Conservation (phyloP, 108 stramenopile species). For the Cyclotella atomus region DNA sequence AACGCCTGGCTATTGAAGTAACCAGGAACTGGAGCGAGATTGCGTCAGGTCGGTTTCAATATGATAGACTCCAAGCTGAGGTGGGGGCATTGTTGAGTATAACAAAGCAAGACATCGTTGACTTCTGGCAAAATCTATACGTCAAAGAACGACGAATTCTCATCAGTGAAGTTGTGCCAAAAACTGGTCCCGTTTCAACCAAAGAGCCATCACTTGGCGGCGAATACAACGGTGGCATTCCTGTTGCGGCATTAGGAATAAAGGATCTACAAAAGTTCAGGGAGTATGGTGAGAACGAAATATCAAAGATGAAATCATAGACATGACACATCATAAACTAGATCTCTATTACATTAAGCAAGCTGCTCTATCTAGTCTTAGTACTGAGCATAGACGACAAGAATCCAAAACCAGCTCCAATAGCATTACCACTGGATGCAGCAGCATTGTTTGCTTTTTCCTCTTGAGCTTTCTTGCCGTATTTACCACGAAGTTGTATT, state of each 20-base stretch:
- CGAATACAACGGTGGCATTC: conserved; percentile 42
- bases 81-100: conserved; percentile 66
- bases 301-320: conserved; percentile 1
- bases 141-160: conserved; percentile 63
- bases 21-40: conserved; percentile 89
- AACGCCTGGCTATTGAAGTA: conserved; percentile 72
- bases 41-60: conserved; percentile 69
- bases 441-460: conserved; percentile 47
- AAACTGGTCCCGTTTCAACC: conserved; percentile 59
- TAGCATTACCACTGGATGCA: conserved; percentile 60
- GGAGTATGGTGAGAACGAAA: conserved; percentile 35
- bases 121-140: conserved; percentile 76
- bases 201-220: conserved; percentile 55
- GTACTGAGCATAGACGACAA: conserved; percentile 84
- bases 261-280: conserved; percentile 68
- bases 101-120: conserved; percentile 72
- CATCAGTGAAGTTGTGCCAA: conserved; percentile 73
- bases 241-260: conserved; percentile 57
- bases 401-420: conserved; percentile 76
- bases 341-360: too few relatives aligned
- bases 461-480: conserved; percentile 55
- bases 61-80: conserved; percentile 75
- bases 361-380: conserved; percentile 62
- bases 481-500: conserved; percentile 76
- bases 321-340: too few relatives aligned